These are phyloP conservation scores for Lactarius akahatsu DNA, from an alignment of 768 basidiomycete species.

Conservation along the genomic window DNA sequence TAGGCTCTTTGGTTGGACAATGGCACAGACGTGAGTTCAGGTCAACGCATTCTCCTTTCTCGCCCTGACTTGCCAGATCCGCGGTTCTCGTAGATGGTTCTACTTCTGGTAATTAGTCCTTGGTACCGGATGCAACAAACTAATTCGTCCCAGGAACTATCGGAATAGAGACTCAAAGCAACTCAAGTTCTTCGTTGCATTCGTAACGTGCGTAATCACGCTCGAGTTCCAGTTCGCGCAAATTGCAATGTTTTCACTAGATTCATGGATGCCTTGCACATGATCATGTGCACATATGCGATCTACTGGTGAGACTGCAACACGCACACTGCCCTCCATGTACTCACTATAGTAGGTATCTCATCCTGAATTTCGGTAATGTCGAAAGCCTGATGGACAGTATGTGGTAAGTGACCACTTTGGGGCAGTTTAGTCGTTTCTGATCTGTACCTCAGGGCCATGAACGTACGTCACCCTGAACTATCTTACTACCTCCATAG, in stretches of 20 bases:
- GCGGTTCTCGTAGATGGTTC: conserved; percentile 5
- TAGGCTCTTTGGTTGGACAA: conserved; percentile 11
- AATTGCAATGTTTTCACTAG: conserved; percentile 29
- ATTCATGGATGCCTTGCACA: conserved; percentile 46
- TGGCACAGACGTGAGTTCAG: conserved; percentile 9
- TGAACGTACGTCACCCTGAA: conserved; percentile 29
- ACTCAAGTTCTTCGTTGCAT: conserved; percentile 5
- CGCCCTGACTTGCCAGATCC: neutral
- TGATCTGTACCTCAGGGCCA: conserved; percentile 19
- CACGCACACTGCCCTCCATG: neutral
- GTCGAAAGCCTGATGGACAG: conserved; percentile 38
- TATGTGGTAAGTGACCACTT: conserved; percentile 41
- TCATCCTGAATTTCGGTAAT: conserved; percentile 47
- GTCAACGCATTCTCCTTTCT: neutral
- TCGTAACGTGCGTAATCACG: conserved; percentile 4
- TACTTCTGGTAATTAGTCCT: conserved; percentile 1
- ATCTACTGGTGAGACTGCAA: conserved; percentile 45
- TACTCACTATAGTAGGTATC: conserved; percentile 39
- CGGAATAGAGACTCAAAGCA: neutral
- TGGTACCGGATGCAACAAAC: neutral
- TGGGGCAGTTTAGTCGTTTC: neutral
- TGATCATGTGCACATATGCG: conserved; percentile 44
- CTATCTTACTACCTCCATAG: conserved; percentile 30
- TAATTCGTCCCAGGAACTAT: neutral
- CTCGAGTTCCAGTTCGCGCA: no score